Evolutionary conservation across 2,329 filamentous ascomycete species (phyloP), one percentile per base, ranked within the genome.

Genomic region (Whalleya microplaca): DNA sequence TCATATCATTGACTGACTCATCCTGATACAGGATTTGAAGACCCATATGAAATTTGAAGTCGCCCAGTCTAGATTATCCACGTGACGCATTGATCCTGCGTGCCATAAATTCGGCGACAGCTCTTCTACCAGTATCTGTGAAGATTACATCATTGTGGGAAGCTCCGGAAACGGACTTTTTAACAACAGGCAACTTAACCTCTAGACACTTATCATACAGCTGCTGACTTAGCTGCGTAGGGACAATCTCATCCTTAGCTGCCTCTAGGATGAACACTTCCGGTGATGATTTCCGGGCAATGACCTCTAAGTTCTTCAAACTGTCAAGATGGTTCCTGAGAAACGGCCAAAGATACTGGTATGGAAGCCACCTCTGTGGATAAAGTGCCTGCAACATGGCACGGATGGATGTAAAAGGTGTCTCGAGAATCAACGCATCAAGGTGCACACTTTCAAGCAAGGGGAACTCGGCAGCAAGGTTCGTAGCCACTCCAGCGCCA

Each of bases 291-390:
- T 51, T 64, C 37, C 70, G 60, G 8, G 74, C 71, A 32, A 86
- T 77, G 23, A 69, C 50, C 2, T 71, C 75, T 27, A 86, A 61
- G 58, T 85, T 85, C 51, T 73, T 68, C 74, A 73, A 80, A 61
- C 77, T 84, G 61, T 86, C 80, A 37, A 86, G 72, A 41, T 84
- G 81, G 57, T 82, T 92, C 63, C 88, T 80, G 10, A 93, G 77
- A 67, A 93, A 92, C 0, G 87, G 88, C 78, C 85, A 85, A 0
- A 94, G 78, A 68, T 93, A 86, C 45, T 83, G 82, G 69, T 94
- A 94, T 0, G 90, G 90, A 6, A 93, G 76, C 89, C 90, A 93
- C 64, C 84, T 89, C 64, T 92, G 88, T 1, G 90, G 90, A 67
- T 93, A 94, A 2, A 94, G 72, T 1, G 84, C 85, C 42, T 83